Evolutionary conservation across 768 basidiomycete genomes (phyloP).

Genomic region (Hortiboletus flavorubellus): DNA sequence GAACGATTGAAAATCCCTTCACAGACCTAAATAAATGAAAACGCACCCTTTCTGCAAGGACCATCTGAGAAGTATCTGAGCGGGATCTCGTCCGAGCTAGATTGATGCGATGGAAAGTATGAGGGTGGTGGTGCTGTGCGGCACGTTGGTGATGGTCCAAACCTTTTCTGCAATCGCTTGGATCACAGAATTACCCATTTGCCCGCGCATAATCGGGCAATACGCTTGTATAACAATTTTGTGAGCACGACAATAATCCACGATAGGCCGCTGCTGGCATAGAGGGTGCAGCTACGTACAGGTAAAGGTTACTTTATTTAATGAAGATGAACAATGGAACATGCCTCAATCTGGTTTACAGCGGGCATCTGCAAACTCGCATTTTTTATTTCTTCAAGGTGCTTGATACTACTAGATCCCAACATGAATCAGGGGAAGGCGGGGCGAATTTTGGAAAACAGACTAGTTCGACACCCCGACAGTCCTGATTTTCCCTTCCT

Average conservation of each 20-base stretch:
- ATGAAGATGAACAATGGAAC: constrained; percentile 4
- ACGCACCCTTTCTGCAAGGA: constrained; percentile 79
- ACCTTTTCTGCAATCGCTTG: constrained; percentile 59
- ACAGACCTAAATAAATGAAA: not conserved
- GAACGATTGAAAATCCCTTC: not conserved
- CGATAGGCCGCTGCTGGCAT: constrained; percentile 79
- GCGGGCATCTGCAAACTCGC: constrained; percentile 63
- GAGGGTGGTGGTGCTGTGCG: constrained; percentile 1
- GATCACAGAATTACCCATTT: constrained; percentile 52
- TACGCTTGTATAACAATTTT: constrained; percentile 70
- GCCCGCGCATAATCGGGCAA: constrained; percentile 66
- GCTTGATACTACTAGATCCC: constrained; percentile 56
- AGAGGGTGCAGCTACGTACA: constrained; percentile 65
- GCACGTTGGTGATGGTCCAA: constrained; percentile 8
- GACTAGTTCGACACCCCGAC: constrained; percentile 89
- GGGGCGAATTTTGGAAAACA: constrained; percentile 19
- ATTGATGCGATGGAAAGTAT: not conserved
- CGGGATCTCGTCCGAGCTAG: constrained; percentile 58
- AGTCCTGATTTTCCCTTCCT: constrained; percentile 60
- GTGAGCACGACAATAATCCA: constrained; percentile 63
- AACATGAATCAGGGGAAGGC: not conserved
- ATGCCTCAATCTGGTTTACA: constrained; percentile 81
- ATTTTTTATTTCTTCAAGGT: constrained; percentile 68
- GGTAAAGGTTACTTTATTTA: constrained; percentile 4
- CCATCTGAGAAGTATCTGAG: constrained; percentile 88